Base-by-base conservation (phyloP, 2,329 filamentous ascomycete species). In the Trichocomaceae sp. region DNA sequence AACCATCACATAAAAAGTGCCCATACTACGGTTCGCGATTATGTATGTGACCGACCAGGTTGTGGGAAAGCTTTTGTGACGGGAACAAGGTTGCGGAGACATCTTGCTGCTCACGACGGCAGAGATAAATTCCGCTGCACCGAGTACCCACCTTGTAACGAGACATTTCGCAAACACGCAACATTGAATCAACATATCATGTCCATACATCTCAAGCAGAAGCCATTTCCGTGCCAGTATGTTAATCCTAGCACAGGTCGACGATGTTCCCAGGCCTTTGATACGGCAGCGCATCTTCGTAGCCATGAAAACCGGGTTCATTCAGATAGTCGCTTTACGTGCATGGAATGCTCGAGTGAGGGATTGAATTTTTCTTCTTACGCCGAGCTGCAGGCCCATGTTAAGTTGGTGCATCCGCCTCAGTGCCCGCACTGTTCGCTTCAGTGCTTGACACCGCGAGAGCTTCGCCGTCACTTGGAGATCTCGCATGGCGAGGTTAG, bases 41-140 rank as follows among this genome's bases (percentile, higher is more conserved):
- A 90, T 68, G 70, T 80, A 23, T 96, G 91, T 72, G 75, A 79
- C n/a, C 83, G 83, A 63, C 77, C 82, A 13, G 84, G 79, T 5
- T 96, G 92, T 66, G 83, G 78, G 50, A 93, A 92, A 75, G 83
- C 80, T 33, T 96, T 96, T 66, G 80, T 88, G 49, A 95, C 88
- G 0, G 84, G 85, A 2, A 90, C 88, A 9, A 79, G 88, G 46
- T 79, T 96, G 17, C 82, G 86, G 57, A 80, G 88, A 37, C 91
- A 96, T 67, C 77, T 85, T 49, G 81, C 84, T n/a, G 83, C 87
- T 1, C 91, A 96, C 68, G 81, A 87, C 64, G 86, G 86, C 52
- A 82, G 85, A 61, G 86, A 93, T 66, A 80, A 86, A 52, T 90
- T 86, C 64, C 79, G 81, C 55, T 96, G 90, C 66, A 83, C 80